Evolutionary conservation across 495 filamentous ascomycete genomes (phyloP).

Genomic region (Talaromyces trachyspermus): DNA sequence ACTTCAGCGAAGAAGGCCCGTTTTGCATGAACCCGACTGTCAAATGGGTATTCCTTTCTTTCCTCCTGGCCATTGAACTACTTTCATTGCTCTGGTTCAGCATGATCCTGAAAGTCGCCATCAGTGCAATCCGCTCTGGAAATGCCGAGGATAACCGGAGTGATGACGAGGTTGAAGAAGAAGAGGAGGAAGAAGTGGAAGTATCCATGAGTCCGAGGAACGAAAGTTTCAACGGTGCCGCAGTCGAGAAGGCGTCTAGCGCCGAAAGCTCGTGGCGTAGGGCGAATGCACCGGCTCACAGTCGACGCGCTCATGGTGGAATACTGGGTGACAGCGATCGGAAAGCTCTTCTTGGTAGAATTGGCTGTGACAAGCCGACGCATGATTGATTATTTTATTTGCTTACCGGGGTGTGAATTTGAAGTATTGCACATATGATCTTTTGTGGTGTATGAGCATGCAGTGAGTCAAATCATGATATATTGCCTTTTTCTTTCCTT

Average conservation of each 20-base stretch:
- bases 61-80: constrained; percentile 70
- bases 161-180: constrained; percentile 72
- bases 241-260: constrained; percentile 26
- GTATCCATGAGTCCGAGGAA: constrained; percentile 17
- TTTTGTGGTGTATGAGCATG: constrained; percentile 2
- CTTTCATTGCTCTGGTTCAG: constrained; percentile 83
- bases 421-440: constrained; percentile 2
- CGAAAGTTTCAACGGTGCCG: constrained; percentile 16
- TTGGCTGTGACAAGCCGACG: constrained; percentile 63
- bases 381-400: constrained; percentile 4
- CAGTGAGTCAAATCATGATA: neutral
- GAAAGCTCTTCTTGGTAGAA: constrained; percentile 64
- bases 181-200: constrained; percentile 43
- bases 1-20: constrained; percentile 56
- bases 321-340: constrained; percentile 62
- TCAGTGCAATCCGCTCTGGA: constrained; percentile 65
- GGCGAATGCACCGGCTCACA: constrained; percentile 28
- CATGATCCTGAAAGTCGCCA: constrained; percentile 76
- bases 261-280: constrained; percentile 36
- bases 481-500: constrained; percentile 7
- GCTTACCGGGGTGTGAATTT: constrained; percentile 9
- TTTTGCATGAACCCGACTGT: constrained; percentile 71
- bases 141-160: constrained; percentile 80
- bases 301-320: constrained; percentile 25
- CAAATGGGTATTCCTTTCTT: constrained; percentile 64